Evolutionary conservation across 768 basidiomycete genomes (phyloP).

Genomic region (Daedaleopsis nitida): DNA sequence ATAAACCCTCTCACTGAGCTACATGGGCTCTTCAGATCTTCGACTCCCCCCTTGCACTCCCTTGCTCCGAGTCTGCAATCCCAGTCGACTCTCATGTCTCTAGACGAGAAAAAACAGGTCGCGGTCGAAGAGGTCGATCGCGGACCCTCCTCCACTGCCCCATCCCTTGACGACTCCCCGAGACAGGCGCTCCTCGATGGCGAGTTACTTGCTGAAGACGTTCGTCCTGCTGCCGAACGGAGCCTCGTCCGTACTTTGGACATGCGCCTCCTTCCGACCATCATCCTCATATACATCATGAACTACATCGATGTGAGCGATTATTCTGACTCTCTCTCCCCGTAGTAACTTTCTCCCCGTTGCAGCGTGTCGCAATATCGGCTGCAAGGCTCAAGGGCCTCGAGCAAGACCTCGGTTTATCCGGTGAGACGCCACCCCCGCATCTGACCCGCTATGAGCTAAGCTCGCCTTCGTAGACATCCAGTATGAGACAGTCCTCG

Average conservation of each 20-base stretch:
- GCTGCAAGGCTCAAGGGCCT: constrained; percentile 43
- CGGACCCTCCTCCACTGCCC: neutral
- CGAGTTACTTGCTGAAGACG: constrained; percentile 25
- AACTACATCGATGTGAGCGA: constrained; percentile 64
- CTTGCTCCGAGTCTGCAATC: neutral
- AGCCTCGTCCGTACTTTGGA: constrained; percentile 60
- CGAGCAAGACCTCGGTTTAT: constrained; percentile 39
- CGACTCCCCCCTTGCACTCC: neutral
- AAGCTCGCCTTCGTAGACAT: constrained; percentile 38
- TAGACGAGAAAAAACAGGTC: constrained; percentile 14
- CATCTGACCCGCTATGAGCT: neutral
- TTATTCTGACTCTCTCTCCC: constrained; percentile 25
- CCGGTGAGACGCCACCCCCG: constrained; percentile 24
- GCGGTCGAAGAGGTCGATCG: constrained; percentile 8
- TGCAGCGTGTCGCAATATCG: constrained; percentile 40
- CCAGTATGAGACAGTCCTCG: constrained; percentile 54
- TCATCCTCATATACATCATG: constrained; percentile 63
- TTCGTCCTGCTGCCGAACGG: constrained; percentile 31
- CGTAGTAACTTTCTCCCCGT: neutral
- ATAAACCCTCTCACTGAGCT: neutral
- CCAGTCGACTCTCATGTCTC: constrained; percentile 4
- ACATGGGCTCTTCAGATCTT: neutral
- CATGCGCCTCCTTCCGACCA: constrained; percentile 53
- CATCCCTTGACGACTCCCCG: neutral
- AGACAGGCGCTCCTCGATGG: constrained; percentile 10